These are phyloP conservation scores for Monilinia fructicola DNA, from an alignment of 2,329 filamentous ascomycete species.

Conservation along the genomic window DNA sequence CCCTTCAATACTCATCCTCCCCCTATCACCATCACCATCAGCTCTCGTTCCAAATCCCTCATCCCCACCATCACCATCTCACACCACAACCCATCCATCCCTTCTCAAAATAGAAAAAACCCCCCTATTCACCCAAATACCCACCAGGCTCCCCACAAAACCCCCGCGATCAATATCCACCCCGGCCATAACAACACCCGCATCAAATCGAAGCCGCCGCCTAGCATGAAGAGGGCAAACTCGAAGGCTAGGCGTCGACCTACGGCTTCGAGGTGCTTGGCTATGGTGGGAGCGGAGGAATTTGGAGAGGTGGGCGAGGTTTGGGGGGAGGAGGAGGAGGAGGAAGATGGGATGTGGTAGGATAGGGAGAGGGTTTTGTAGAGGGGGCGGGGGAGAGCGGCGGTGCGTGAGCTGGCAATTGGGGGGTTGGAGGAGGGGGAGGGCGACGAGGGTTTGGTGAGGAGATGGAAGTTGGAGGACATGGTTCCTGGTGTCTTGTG, in stretches of 20 bases:
- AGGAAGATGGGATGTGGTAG: slow-evolving; percentile 23
- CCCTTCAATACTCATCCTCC: not conserved
- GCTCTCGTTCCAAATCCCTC: too few relatives aligned
- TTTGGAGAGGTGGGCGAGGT: slow-evolving; percentile 24
- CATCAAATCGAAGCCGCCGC: slow-evolving; percentile 35
- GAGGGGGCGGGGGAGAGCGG: slow-evolving; percentile 26
- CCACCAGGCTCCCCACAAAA: not conserved
- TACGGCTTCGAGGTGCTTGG: slow-evolving; percentile 23
- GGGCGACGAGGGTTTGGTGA: slow-evolving; percentile 22
- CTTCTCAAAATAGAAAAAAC: not conserved
- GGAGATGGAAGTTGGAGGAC: not conserved
- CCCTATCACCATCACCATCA: not conserved
- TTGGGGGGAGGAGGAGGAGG: slow-evolving; percentile 13
- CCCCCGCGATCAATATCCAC: slow-evolving; percentile 35
- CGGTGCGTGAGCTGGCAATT: not conserved
- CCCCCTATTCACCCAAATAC: not conserved
- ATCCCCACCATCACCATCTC: too few relatives aligned
- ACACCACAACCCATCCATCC: not conserved
- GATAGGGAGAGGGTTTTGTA: slow-evolving; percentile 30
- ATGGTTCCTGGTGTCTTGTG: not conserved
- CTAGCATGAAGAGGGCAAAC: slow-evolving; percentile 37
- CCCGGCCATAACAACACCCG: slow-evolving; percentile 40
- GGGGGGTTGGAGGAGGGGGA: not conserved
- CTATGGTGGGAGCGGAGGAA: slow-evolving; percentile 29
- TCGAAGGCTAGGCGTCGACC: slow-evolving; percentile 32